Evolutionary conservation across 495 filamentous ascomycete genomes (phyloP).

Genomic region (Neurospora sp.): DNA sequence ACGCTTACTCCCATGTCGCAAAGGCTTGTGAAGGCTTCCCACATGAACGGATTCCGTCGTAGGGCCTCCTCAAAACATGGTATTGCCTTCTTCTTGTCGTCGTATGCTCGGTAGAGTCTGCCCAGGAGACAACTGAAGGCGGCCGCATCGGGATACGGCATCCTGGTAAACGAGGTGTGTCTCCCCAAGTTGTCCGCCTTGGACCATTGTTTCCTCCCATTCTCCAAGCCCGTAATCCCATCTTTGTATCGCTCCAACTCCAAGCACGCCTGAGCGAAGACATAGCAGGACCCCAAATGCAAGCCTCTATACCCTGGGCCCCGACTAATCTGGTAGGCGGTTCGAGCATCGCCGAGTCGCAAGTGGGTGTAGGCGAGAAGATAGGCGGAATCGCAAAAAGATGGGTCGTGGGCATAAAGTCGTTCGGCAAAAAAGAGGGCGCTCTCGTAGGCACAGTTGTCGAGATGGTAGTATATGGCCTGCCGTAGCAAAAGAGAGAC

Average conservation of each 20-base stretch:
- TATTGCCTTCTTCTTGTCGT: slow-evolving; percentile 70
- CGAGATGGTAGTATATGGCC: slow-evolving; percentile 84
- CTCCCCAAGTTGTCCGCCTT: slow-evolving; percentile 62
- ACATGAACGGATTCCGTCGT: slow-evolving; percentile 91
- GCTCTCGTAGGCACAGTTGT: slow-evolving; percentile 77
- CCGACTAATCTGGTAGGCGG: slow-evolving; percentile 59
- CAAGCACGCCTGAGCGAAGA: slow-evolving; percentile 83
- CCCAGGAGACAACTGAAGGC: slow-evolving; percentile 71
- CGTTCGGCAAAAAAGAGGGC: slow-evolving; percentile 88
- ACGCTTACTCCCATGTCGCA: slow-evolving; percentile 59
- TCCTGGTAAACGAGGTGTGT: slow-evolving; percentile 60
- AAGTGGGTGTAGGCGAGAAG: slow-evolving; percentile 77
- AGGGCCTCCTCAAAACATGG: slow-evolving; percentile 78
- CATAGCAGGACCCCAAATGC: slow-evolving; percentile 81
- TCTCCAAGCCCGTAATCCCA: slow-evolving; percentile 71
- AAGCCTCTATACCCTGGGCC: slow-evolving; percentile 49
- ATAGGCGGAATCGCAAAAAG: slow-evolving; percentile 68
- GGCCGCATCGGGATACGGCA: slow-evolving; percentile 71
- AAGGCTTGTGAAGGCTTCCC: slow-evolving; percentile 89
- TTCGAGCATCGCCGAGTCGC: slow-evolving; percentile 60
- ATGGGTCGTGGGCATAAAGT: slow-evolving; percentile 70
- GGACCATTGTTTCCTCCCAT: slow-evolving; percentile 58
- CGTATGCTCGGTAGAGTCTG: slow-evolving; percentile 74
- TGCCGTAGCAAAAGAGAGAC: slow-evolving; percentile 70
- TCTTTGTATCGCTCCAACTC: slow-evolving; percentile 66